These are phyloP conservation scores for Sclerotinia nivalis DNA, from an alignment of 2,329 filamentous ascomycete genomes.

Conservation along the genomic window DNA sequence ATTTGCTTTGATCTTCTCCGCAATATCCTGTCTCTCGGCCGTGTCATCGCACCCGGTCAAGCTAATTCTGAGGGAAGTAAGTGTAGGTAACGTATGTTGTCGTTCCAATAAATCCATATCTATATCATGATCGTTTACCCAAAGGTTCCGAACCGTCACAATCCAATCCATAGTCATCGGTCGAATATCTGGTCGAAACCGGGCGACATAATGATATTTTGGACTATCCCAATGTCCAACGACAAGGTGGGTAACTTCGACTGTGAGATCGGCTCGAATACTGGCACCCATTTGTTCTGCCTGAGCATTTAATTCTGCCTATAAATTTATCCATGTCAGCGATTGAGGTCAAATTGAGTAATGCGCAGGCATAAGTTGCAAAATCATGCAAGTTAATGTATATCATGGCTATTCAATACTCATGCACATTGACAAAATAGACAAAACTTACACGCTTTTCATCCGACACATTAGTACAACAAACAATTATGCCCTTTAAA, in stretches of 20 bases:
- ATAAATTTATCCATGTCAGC: conserved; percentile 17
- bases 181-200: conserved; percentile 80
- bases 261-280: conserved; percentile 91
- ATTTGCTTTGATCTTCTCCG: conserved; percentile 62
- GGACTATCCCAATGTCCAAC: conserved; percentile 86
- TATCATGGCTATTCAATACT: not conserved
- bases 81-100: conserved; percentile 62
- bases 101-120: conserved; percentile 70
- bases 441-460: conserved; percentile 68
- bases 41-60: conserved; percentile 71
- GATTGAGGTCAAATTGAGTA: not conserved
- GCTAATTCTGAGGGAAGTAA: conserved; percentile 64
- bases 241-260: conserved; percentile 90
- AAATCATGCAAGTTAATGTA: not conserved
- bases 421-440: not conserved
- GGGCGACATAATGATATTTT: conserved; percentile 95
- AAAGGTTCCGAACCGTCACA: conserved; percentile 73
- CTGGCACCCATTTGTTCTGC: conserved; percentile 80
- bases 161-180: conserved; percentile 84
- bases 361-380: not conserved
- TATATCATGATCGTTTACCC: conserved; percentile 77
- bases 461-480: conserved; percentile 81
- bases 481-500: conserved; percentile 73
- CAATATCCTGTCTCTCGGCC: conserved; percentile 67
- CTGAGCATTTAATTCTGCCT: conserved; percentile 60